Evolutionary conservation across 2,329 filamentous ascomycete species (phyloP), one percentile per base, ranked within the genome.

Genomic region (Harringtonia lauricola): DNA sequence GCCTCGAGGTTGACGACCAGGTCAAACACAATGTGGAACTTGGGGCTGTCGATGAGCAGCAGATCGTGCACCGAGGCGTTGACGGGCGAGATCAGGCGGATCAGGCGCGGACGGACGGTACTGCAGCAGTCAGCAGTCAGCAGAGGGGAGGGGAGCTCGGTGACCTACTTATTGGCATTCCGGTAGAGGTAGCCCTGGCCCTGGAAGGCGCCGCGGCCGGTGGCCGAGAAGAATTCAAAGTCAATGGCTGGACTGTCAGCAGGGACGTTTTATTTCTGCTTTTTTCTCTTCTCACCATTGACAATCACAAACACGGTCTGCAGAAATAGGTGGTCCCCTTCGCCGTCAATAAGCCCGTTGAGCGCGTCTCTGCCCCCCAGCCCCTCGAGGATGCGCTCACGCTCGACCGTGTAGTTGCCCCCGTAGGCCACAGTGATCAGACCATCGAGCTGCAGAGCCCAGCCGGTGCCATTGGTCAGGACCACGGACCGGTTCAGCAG

Each of bases 61-160:
- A 72, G 56, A 47, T 71, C 68, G 51, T 72, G 68, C 4, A 71
- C 60, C 4, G 65, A 62, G 49, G 68, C 70, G 49, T 67, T 60
- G 14, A 55, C 62, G 18, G 64, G 57, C 31, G 68, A 61, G 31
- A 41, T 61, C 14, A 31, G 68, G 44, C 68, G 62, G 30, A 71
- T 53, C 17, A 71, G 56, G 14, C 68, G 62, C 12, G 68, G 65
- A 2, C 66, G 67, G 38, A 21, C 19, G n/a, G 42, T 44, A 22
- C 42, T 44, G 17, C 8, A 21, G 12, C 13, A 6, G 22, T 29
- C 9, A 36, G 29, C 15, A 13, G 14, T 29, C 34, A 17, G 14
- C n/a, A 38, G 12, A 38, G 17, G 12, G n/a, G 15, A 24, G 21
- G 8, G 17, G 19, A 30, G 1, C n/a, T n/a, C n/a, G n/a, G n/a